These are phyloP conservation scores for Sporothrix brunneoviolacea DNA, from an alignment of 2,329 filamentous ascomycete genomes.

Conservation along the genomic window DNA sequence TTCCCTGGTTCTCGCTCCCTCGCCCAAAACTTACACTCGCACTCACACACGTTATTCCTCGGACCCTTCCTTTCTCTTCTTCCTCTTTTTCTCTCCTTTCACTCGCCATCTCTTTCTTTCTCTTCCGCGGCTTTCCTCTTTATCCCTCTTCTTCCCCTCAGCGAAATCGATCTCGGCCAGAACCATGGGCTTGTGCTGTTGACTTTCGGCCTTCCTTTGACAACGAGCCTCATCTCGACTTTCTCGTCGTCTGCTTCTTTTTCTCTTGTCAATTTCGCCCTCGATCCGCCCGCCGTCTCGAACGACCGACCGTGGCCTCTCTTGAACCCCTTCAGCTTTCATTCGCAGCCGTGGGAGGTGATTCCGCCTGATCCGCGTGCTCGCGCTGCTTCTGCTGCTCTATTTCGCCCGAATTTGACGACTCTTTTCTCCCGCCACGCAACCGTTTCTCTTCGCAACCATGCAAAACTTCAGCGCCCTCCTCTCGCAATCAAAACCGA, in stretches of 20 bases:
- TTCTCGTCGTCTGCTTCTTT: background rate
- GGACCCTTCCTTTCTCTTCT: background rate
- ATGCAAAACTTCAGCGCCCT: conserved; percentile 23
- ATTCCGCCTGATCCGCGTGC: too few relatives aligned
- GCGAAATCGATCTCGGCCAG: background rate
- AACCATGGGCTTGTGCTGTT: conserved; percentile 10
- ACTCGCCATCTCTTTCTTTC: background rate
- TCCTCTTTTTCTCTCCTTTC: background rate
- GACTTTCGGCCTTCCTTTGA: background rate
- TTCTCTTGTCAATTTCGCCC: background rate
- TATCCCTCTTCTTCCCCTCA: background rate
- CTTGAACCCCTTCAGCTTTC: background rate
- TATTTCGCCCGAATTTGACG: too few relatives aligned
- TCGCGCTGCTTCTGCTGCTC: too few relatives aligned
- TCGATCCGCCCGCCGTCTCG: background rate
- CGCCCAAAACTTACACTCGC: too few relatives aligned
- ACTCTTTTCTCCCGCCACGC: background rate
- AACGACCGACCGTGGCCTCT: background rate
- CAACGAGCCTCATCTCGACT: conserved; percentile 8
- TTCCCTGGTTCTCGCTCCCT: background rate
- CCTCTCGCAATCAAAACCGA: conserved; percentile 24
- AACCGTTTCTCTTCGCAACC: background rate
- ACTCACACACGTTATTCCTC: too few relatives aligned
- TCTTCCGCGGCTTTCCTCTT: background rate
- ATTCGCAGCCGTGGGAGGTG: background rate